phyloP scores from a whole-genome alignment of 805 yeast genomes.

The Zygoascus biomembranicola region DNA sequence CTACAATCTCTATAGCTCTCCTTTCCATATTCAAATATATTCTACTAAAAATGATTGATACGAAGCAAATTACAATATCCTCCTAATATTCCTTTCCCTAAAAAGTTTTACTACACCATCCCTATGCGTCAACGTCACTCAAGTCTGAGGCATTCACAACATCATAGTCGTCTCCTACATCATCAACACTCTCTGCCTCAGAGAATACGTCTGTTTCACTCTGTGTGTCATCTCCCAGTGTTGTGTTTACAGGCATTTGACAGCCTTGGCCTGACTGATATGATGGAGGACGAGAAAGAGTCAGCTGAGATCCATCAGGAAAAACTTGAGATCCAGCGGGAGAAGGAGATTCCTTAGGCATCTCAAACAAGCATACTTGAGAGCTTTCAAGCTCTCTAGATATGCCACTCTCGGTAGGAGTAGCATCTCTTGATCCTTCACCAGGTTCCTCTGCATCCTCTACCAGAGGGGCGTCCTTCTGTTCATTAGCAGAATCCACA shows the following conservation, averaged over 20 bases:
- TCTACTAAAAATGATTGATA: too few relatives aligned
- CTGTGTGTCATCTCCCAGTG: neutral
- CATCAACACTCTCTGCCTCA: neutral
- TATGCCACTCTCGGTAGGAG: neutral
- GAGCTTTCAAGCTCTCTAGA: neutral
- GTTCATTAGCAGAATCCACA: neutral
- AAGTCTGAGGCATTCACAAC: slow-evolving; percentile 9
- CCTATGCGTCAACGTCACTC: neutral
- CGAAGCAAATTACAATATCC: too few relatives aligned
- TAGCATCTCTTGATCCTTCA: neutral
- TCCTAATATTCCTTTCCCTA: too few relatives aligned
- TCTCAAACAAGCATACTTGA: neutral
- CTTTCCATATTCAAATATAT: too few relatives aligned
- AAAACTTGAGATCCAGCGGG: neutral
- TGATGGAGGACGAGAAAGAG: neutral
- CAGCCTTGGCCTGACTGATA: neutral
- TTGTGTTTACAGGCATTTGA: neutral
- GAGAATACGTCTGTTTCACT: neutral
- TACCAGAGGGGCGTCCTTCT: neutral
- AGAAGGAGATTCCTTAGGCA: neutral
- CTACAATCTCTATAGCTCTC: too few relatives aligned
- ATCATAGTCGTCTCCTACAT: slow-evolving; percentile 7
- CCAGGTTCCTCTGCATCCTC: neutral
- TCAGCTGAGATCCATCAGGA: neutral
- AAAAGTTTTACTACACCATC: neutral